phyloP scores from a whole-genome alignment of 495 filamentous ascomycete genomes.

The Xylaria nigripes region DNA sequence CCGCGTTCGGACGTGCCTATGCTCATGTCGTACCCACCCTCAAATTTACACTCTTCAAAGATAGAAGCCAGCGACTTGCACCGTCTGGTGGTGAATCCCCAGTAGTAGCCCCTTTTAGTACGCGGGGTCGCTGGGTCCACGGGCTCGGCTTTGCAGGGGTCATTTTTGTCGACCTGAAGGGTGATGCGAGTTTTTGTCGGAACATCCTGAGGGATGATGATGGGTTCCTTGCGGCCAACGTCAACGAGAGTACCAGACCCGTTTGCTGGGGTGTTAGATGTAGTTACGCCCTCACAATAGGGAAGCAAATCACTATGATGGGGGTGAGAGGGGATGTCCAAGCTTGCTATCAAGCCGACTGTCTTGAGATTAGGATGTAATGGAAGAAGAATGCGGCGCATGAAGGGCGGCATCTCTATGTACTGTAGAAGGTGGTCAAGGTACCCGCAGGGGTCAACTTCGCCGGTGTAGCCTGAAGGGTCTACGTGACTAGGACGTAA shows the following conservation, averaged over 20 bases:
- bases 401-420: slow-evolving; percentile 66
- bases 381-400: slow-evolving; percentile 59
- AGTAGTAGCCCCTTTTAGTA: slow-evolving; percentile 64
- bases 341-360: slow-evolving; percentile 56
- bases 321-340: slow-evolving; percentile 72
- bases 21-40: slow-evolving; percentile 58
- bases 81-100: slow-evolving; percentile 60
- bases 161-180: slow-evolving; percentile 46
- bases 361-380: slow-evolving; percentile 60
- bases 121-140: slow-evolving; percentile 54
- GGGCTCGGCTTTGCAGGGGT: slow-evolving; percentile 38
- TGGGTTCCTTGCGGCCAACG: slow-evolving; percentile 45
- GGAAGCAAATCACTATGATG: slow-evolving; percentile 55
- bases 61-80: slow-evolving; percentile 53
- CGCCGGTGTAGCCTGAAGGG: slow-evolving; percentile 51
- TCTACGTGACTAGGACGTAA: slow-evolving; percentile 34
- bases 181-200: slow-evolving; percentile 57
- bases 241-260: slow-evolving; percentile 49
- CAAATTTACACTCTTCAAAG: slow-evolving; percentile 55
- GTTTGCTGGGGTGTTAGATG: slow-evolving; percentile 26
- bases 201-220: slow-evolving; percentile 47
- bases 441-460: slow-evolving; percentile 58
- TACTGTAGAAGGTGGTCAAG: slow-evolving; percentile 64
- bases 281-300: slow-evolving; percentile 64
- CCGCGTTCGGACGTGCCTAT: slow-evolving; percentile 73